phyloP scores from a whole-genome alignment of 1,139 yeast species.

The Torulaspora globosa region DNA sequence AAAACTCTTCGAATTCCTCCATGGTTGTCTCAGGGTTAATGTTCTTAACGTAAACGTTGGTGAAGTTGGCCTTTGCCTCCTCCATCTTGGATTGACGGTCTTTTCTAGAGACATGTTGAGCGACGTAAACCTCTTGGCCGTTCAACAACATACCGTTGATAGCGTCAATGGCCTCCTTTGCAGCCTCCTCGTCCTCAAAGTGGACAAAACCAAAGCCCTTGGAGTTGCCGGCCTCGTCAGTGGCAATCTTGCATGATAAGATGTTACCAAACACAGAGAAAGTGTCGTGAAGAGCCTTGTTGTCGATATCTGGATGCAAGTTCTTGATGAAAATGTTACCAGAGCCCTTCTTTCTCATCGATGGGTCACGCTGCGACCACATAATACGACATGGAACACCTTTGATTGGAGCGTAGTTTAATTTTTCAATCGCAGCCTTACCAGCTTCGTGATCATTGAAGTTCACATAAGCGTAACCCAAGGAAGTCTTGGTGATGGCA shows the following conservation, averaged over 20 bases:
- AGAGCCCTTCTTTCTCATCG: conserved; percentile 90
- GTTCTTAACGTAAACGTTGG: conserved; percentile 94
- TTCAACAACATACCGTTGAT: conserved; percentile 98
- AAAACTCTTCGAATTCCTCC: conserved; percentile 70
- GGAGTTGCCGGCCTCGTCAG: conserved; percentile 87
- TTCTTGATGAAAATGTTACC: conserved; percentile 98
- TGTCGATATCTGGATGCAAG: conserved; percentile 96
- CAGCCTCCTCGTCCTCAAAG: conserved; percentile 90
- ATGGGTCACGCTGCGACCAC: conserved; percentile 99
- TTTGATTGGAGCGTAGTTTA: conserved; percentile 90
- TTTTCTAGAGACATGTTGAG: conserved; percentile 86
- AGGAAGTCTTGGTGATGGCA: conserved; percentile 92
- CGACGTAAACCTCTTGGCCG: conserved; percentile 94
- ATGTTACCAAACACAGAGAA: conserved; percentile 96
- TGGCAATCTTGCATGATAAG: conserved; percentile 95
- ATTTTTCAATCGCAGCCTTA: conserved; percentile 89
- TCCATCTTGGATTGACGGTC: conserved; percentile 95
- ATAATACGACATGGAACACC: conserved; percentile 98
- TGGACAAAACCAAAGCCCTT: conserved; percentile 98
- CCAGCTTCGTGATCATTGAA: conserved; percentile 88
- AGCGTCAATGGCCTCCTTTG: conserved; percentile 91
- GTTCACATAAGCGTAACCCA: conserved; percentile 98
- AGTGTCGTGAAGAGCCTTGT: conserved; percentile 97
- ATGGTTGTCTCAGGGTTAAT: conserved; percentile 66
- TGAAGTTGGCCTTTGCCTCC: conserved; percentile 87